These are phyloP conservation scores for Candida montana DNA, from an alignment of 805 yeast genomes.

Conservation along the genomic window DNA sequence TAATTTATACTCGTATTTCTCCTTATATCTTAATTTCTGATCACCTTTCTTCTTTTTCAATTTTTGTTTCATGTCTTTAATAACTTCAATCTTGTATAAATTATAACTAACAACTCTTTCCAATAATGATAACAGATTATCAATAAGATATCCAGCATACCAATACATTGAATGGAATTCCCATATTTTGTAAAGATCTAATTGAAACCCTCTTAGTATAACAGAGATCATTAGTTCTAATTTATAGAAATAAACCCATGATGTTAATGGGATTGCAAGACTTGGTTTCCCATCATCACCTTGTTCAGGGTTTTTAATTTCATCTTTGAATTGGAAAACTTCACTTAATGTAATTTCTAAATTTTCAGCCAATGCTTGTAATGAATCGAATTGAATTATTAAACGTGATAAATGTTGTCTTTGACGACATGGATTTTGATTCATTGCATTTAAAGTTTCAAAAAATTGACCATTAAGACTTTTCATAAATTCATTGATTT, in stretches of 20 bases:
- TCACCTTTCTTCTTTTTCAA: conserved; percentile 48
- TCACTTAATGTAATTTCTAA: conserved; percentile 46
- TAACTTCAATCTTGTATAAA: conserved; percentile 27
- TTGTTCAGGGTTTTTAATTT: conserved; percentile 12
- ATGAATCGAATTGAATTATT: conserved; percentile 63
- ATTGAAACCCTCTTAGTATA: conserved; percentile 68
- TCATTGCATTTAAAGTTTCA: conserved; percentile 38
- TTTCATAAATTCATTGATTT: conserved; percentile 30
- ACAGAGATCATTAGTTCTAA: conserved; percentile 66
- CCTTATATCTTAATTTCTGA: conserved; percentile 38
- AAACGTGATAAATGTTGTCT: conserved; percentile 65
- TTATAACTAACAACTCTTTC: conserved; percentile 30
- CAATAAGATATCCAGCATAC: conserved; percentile 51
- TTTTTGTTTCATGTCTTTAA: conserved; percentile 33
- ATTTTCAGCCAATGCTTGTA: conserved; percentile 69
- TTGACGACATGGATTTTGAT: conserved; percentile 76
- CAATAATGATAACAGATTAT: conserved; percentile 41
- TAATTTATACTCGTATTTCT: conserved; percentile 28
- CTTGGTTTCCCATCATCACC: conserved; percentile 13
- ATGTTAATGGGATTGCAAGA: conserved; percentile 60
- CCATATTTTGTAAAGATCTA: conserved; percentile 65
- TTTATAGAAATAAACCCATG: conserved; percentile 65
- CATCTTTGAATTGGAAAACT: conserved; percentile 30
- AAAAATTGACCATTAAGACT: conserved; percentile 44
- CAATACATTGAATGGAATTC: conserved; percentile 67